A percentile compares a stretch with the other conserved stretches of the same genome.
These are phyloP conservation scores for Centrapalus pauciflorus DNA, from an alignment of 129 eudicot genomes.

Conservation along the genomic window DNA sequence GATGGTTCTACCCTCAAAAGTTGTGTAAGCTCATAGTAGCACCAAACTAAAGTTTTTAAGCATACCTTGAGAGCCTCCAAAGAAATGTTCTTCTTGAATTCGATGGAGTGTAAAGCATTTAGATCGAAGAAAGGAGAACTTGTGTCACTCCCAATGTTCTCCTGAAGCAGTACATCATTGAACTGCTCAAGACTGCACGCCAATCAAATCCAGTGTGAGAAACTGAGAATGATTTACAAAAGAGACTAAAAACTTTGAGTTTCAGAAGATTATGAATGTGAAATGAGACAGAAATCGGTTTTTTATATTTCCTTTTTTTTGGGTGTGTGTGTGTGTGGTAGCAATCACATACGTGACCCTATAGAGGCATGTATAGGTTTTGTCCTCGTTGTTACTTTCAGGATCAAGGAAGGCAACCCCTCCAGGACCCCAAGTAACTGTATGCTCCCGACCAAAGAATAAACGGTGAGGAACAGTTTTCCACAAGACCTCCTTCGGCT, in stretches of 20 bases:
- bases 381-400: slow-evolving; percentile 47
- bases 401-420: slow-evolving; percentile 96
- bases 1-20: neutral
- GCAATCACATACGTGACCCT: slow-evolving; percentile 62
- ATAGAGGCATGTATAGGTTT: slow-evolving; percentile 65
- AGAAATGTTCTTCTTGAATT: slow-evolving; percentile 23
- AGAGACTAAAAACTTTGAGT: neutral
- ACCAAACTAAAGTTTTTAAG: neutral
- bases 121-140: slow-evolving; percentile 54
- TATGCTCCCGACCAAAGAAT: slow-evolving; percentile 73
- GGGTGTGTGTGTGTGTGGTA: too few species aligned
- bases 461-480: slow-evolving; percentile 75
- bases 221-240: neutral
- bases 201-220: slow-evolving; percentile 7
- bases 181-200: slow-evolving; percentile 92
- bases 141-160: slow-evolving; percentile 41
- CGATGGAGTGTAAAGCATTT: slow-evolving; percentile 41
- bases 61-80: slow-evolving; percentile 65
- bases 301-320: too few species aligned
- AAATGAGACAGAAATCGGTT: neutral
- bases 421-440: slow-evolving; percentile 91
- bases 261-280: neutral
- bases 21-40: neutral
- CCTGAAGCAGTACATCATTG: slow-evolving; percentile 90
- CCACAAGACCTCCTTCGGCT: slow-evolving; percentile 69